Evolutionary conservation across 192 early-diverging fungal genomes (phyloP), one percentile per base, ranked within the genome.

Genomic region (Coemansia sp.): DNA sequence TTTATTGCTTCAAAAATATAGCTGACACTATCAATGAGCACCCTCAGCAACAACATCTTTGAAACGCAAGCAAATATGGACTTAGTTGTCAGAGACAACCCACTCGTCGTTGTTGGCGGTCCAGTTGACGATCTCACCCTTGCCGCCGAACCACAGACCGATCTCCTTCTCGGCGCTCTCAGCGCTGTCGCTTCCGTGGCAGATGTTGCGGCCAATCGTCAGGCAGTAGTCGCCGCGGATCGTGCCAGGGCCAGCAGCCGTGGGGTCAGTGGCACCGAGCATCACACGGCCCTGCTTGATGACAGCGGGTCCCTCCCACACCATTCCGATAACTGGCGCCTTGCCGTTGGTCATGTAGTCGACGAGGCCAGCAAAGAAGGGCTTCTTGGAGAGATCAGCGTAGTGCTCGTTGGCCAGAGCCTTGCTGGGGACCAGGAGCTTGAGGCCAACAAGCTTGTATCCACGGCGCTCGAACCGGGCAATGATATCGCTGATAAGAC

Each of bases 211-310:
- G 57, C 90, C 91, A 71, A 91, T 86, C 53, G 86, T 81, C 76
- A 87, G 81, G 83, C 90, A 92, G 84, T 86, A 92, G 77, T 92
- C 91, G 57, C 92, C 94, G 69, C 95, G 92, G 86, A 97, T 94
- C 66, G 92, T 93, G 57, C 95, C 95, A 55, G 94, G 93, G 50
- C 86, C 88, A 59, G 95, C 84, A 23, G 90, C 90, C 72, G 92
- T 84, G 64, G 95, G 95, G 84, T 96, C 94, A 68, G 95, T 97
- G 34, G 93, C 95, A 63, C 95, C 95, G 72, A 96, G 88, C 86
- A 96, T 89, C 41, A 86, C 78, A 66, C 95, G 90, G 65, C 94
- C 93, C 84, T 93, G 90, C 75, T 88, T 87, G 83, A 96, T 92
- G 11, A 95, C 95, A 73, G 92, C 90, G 50, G 86, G 87, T 23